phyloP scores from a whole-genome alignment of 2,329 filamentous ascomycete species.

The Claviceps capensis region DNA sequence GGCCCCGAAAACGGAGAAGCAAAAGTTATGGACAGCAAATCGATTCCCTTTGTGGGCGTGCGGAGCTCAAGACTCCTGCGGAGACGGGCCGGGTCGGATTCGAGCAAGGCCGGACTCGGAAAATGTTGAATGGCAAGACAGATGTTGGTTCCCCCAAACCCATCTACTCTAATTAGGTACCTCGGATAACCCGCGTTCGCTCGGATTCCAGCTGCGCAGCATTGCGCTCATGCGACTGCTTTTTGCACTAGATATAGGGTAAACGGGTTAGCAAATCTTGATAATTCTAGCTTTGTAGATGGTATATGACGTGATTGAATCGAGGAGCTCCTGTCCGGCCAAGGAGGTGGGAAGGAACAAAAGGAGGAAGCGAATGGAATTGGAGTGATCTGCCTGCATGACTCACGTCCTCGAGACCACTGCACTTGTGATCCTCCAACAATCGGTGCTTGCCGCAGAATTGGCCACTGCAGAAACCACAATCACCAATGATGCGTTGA shows the following conservation, averaged over 20 bases:
- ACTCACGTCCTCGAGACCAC: slow-evolving; percentile 73
- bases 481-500: slow-evolving; percentile 91
- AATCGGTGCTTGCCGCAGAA: slow-evolving; percentile 93
- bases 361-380: neutral
- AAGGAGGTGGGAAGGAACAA: neutral
- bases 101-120: neutral
- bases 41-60: neutral
- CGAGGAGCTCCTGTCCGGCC: no score
- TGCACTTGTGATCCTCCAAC: slow-evolving; percentile 88
- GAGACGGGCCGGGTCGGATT: neutral
- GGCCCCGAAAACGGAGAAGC: neutral
- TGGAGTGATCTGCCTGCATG: neutral
- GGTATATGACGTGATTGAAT: no score
- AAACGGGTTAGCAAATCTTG: slow-evolving; percentile 5
- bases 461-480: slow-evolving; percentile 83
- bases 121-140: neutral
- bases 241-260: slow-evolving; percentile 56
- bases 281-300: no score
- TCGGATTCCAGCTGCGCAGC: slow-evolving; percentile 84
- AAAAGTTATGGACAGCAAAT: neutral
- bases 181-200: slow-evolving; percentile 86
- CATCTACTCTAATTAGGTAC: slow-evolving; percentile 43
- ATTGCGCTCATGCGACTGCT: slow-evolving; percentile 90
- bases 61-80: neutral
- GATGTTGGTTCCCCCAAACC: neutral